phyloP scores from a whole-genome alignment of 1,284 basidiomycete genomes.

The Cerrena zonata region DNA sequence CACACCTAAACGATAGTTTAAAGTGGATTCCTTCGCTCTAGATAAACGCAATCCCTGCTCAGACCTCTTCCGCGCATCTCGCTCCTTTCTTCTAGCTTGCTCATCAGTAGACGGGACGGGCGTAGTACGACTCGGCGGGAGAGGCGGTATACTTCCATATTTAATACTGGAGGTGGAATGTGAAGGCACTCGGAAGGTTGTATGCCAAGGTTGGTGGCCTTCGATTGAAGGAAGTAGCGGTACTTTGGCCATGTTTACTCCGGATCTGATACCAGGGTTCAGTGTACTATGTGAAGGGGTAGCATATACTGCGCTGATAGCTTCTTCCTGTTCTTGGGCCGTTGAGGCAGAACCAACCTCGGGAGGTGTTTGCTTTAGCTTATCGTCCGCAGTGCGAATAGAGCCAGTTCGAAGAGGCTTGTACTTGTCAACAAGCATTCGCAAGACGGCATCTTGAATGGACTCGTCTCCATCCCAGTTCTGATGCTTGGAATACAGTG shows the following conservation, averaged over 20 bases:
- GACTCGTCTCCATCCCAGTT: conserved; percentile 78
- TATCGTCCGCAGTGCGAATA: conserved; percentile 70
- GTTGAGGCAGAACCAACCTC: conserved; percentile 16
- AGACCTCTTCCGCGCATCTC: conserved; percentile 47
- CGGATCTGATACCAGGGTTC: neutral
- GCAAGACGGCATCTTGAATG: conserved; percentile 66
- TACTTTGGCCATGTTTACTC: conserved; percentile 19
- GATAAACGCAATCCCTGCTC: conserved; percentile 55
- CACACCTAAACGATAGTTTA: conserved; percentile 69
- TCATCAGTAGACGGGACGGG: conserved; percentile 41
- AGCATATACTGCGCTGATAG: neutral
- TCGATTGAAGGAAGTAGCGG: conserved; percentile 48
- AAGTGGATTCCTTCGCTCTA: conserved; percentile 61
- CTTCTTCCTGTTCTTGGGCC: neutral
- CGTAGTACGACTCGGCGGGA: conserved; percentile 19
- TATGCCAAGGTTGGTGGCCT: conserved; percentile 65
- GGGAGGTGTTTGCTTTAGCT: conserved; percentile 51
- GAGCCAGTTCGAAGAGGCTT: conserved; percentile 65
- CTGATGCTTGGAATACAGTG: conserved; percentile 31
- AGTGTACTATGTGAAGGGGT: neutral
- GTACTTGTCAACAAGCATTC: conserved; percentile 84
- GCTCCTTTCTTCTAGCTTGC: conserved; percentile 43
- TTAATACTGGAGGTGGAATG: conserved; percentile 50
- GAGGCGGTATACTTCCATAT: conserved; percentile 39
- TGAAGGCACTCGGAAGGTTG: conserved; percentile 56